phyloP scores from a whole-genome alignment of 2,329 filamentous ascomycete species.

The Phialocephala subalpina region DNA sequence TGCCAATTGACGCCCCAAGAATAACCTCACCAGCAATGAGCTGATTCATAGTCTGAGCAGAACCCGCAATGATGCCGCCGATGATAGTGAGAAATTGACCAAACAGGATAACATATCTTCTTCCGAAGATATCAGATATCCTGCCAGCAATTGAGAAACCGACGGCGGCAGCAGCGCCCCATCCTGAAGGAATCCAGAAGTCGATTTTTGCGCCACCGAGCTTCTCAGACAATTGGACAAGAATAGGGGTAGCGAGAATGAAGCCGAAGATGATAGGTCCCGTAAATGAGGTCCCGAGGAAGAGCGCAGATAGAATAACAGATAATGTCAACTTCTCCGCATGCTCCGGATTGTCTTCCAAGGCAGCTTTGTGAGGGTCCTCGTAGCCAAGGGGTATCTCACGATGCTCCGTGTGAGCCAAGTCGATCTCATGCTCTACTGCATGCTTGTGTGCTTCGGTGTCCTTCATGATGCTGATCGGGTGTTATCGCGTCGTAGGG shows the following conservation, averaged over 20 bases:
- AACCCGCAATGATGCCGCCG: conserved; percentile 48
- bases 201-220: conserved; percentile 31
- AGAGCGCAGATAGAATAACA: conserved; percentile 30
- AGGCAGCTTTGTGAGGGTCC: conserved; percentile 30
- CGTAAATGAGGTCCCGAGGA: conserved; percentile 31
- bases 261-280: conserved; percentile 36
- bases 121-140: conserved; percentile 52
- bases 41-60: conserved; percentile 45
- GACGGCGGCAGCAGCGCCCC: conserved; percentile 49
- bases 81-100: conserved; percentile 45
- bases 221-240: conserved; percentile 35
- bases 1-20: conserved; percentile 43
- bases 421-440: conserved; percentile 15
- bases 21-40: conserved; percentile 49
- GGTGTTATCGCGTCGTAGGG: neutral
- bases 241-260: conserved; percentile 37
- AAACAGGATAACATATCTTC: conserved; percentile 50
- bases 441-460: conserved; percentile 11
- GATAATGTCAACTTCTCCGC: conserved; percentile 28
- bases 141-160: conserved; percentile 52
- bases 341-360: conserved; percentile 30
- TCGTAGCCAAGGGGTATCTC: conserved; percentile 24
- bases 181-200: conserved; percentile 36
- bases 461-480: conserved; percentile 17
- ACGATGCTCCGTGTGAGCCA: conserved; percentile 18